A percentile compares a stretch with the other conserved stretches of the same genome.
Conservation (phyloP, 106 monocot genomes). For the Allium sativum region DNA sequence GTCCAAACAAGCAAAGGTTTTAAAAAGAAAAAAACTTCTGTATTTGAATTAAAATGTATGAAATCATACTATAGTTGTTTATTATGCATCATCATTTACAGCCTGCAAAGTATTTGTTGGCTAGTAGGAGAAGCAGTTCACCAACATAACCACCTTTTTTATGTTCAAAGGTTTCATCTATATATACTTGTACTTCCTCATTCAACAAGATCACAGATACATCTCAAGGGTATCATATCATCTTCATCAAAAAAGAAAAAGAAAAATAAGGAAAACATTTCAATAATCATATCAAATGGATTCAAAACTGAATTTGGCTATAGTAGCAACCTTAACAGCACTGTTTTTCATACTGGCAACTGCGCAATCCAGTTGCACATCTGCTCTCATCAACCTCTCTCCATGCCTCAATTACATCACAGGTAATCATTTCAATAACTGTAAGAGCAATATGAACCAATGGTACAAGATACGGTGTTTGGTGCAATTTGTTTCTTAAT, state of each 20-base stretch:
- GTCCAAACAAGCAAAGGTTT: no score
- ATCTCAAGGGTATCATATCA: neutral
- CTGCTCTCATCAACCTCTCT: slow-evolving; percentile 20
- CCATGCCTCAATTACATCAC: slow-evolving; percentile 37
- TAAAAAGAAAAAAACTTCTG: no score
- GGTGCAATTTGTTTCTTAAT: no score
- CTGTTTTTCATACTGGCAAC: neutral
- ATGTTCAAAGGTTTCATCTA: neutral
- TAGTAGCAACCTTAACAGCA: neutral
- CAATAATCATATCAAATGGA: slow-evolving; percentile 1
- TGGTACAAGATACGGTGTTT: no score
- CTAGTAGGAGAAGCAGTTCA: slow-evolving; percentile 13
- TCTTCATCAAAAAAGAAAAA: neutral
- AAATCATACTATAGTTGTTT: no score
- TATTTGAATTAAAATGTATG: no score
- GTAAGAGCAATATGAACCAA: no score
- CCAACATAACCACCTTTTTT: neutral
- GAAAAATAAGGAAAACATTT: neutral
- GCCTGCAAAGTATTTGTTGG: neutral
- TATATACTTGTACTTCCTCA: no score
- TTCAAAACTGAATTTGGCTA: neutral
- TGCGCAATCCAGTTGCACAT: slow-evolving; percentile 21
- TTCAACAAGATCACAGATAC: neutral
- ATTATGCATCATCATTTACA: no score
- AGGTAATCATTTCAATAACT: neutral